Evolutionary conservation across 2,329 filamentous ascomycete species (phyloP), one percentile per base, ranked within the genome.

Genomic region (Claviceps pazoutovae): DNA sequence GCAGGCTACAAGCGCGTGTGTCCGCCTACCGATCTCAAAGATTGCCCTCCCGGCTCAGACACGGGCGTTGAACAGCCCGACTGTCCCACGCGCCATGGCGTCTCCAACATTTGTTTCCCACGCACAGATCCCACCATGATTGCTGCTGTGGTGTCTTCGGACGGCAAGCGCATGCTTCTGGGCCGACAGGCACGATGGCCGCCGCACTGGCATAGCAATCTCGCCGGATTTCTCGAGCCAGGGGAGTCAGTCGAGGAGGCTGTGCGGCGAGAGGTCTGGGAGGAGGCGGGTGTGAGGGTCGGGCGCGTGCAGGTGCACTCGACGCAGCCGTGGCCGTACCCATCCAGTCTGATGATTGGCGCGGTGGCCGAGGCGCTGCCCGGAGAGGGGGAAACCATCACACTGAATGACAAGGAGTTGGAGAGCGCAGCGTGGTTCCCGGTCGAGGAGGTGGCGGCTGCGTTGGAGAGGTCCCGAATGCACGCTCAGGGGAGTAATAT

Each of bases 81-180:
- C 17, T 98, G 93, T 68, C 82, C 80, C 7, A 94, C 90, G 0
- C 80, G 93, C 51, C 84, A 81, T 41, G 89, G 88, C 26, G 72
- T 98, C 46, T 95, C 89, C 36, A 98, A 98, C 68, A 75, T 96
- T 50, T 84, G 78, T 62, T 97, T 96, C 74, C 91, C 91, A 2
- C 81, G 90, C 49, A 96, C 91, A 2, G 90, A 96, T 61, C 89
- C 90, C 1, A 95, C 88, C 30, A 89, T 97, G 65, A 98, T 98
- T 69, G 90, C 94, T 70, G 91, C 90, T 0, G 84, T 96, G 11
- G 79, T 97, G 36, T 94, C 86, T 50, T 75, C 83, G 49, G 87
- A 94, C 59, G 85, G 85, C 48, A 78, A 83, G 57, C 80, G 81
- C 55, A 71, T 95, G 41, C 79, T 98, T 7, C 83, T 98, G 0